Conservation (phyloP, 495 filamentous ascomycete genomes). For the Tuber calosporum region DNA sequence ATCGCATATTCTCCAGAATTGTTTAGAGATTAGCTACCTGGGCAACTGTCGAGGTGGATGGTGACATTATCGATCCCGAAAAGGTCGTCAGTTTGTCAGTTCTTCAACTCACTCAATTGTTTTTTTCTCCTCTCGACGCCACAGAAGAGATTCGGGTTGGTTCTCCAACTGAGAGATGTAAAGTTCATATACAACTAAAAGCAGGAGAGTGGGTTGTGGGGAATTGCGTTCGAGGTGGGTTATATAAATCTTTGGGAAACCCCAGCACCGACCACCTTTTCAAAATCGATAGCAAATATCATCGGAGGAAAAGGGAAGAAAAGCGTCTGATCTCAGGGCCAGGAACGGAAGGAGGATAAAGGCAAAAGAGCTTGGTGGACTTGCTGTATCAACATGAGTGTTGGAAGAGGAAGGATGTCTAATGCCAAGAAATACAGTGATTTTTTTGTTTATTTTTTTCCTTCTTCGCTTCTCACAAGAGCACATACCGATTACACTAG, state of each 20-base stretch:
- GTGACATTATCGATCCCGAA: not conserved
- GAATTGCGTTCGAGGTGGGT: too few relatives aligned
- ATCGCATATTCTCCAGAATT: not conserved
- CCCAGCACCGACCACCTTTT: too few relatives aligned
- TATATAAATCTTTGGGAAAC: too few relatives aligned
- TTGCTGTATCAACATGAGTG: not conserved
- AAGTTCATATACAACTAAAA: too few relatives aligned
- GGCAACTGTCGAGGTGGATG: not conserved
- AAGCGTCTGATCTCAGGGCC: constrained; percentile 2
- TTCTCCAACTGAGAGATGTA: too few relatives aligned
- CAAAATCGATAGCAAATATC: not conserved
- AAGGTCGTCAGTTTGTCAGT: too few relatives aligned
- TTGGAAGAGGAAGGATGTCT: not conserved
- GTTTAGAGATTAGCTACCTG: not conserved
- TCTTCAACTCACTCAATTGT: too few relatives aligned
- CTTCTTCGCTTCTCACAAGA: not conserved
- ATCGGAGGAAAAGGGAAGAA: constrained; percentile 1
- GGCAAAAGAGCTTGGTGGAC: not conserved
- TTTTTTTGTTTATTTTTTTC: not conserved
- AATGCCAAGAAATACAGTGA: not conserved
- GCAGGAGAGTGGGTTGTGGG: too few relatives aligned
- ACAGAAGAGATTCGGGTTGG: too few relatives aligned
- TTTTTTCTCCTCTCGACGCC: too few relatives aligned
- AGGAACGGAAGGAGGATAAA: not conserved
- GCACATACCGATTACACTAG: not conserved